Base-by-base conservation (phyloP, 768 basidiomycete species). In the Tricholoma terreum region DNA sequence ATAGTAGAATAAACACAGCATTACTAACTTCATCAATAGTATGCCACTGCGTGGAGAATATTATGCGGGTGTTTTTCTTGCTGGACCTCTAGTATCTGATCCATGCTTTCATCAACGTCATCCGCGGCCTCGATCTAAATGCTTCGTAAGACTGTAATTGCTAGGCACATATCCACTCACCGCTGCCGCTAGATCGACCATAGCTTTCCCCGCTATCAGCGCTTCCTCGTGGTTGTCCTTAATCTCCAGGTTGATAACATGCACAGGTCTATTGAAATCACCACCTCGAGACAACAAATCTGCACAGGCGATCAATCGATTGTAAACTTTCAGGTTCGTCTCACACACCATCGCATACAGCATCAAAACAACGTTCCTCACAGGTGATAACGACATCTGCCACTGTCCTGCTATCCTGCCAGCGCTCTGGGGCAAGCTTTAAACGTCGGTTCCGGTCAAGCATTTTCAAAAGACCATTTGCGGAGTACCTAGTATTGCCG, bases 221-320 rank as follows among this genome's bases (percentile, higher is more conserved):
- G 97, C 97, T 73, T 99, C 97, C 79, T 98, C 97, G 65, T 98
- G 95, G 67, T 97, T 98, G 73, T 99, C 97, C 76, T 92, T 97
- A 73, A 98, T 98, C 69, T 99, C 97, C 59, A 98, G 84, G 72
- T 99, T 99, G 67, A 99, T 92, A 42, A 99, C 72, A 71, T 99
- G 97, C 15, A 98, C 94, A 1, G 95, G 90, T 58, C 87, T 87
- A 75, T 94, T 98, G 67, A 86, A 87, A 56, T 98, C 95, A 4
- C 97, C 92, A 27, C 94, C 94, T 62, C 92, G 83, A 31, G 80
- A 74, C 57, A 98, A 77, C 12, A 99, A 76, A 74, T 99, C 97
- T 94, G 59, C 3, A 49, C n/a, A 6, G 11, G 27, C 27, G 10
- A 35, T 55, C 34, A 30, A 33, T 36, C 11, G 17, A 27, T 50